These are phyloP conservation scores for Eragrostis curvula DNA, from an alignment of 176 grass and related monocot species.

Conservation along the genomic window DNA sequence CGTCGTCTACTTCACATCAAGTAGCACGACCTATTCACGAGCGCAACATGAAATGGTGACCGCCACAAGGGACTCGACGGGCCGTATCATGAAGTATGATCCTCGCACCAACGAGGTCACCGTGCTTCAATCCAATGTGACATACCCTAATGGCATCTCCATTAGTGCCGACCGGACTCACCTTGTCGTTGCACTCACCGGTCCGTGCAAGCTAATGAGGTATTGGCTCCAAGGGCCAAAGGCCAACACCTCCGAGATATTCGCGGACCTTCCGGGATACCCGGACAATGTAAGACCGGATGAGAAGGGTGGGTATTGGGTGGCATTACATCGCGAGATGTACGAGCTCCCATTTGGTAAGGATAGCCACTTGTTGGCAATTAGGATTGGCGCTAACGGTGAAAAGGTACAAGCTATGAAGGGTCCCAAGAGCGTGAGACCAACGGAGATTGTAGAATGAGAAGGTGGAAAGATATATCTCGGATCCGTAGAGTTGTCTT, in stretches of 20 bases:
- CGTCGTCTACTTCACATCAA: conserved; percentile 40
- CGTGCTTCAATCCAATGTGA: background rate
- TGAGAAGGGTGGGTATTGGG: conserved; percentile 28
- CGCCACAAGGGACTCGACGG: background rate
- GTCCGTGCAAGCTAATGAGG: background rate
- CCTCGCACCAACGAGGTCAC: background rate
- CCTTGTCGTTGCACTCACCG: background rate
- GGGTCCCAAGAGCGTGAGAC: background rate
- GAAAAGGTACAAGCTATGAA: background rate
- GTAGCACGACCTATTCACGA: conserved; percentile 17
- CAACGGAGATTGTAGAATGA: background rate
- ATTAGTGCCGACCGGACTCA: conserved; percentile 18
- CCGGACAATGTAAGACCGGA: too few relatives aligned
- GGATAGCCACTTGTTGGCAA: too few relatives aligned
- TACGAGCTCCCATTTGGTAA: too few relatives aligned
- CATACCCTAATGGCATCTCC: conserved; percentile 9
- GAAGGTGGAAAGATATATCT: background rate
- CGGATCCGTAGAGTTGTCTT: background rate
- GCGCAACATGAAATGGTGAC: background rate
- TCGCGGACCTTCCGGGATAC: conserved; percentile 22
- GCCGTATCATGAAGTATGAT: background rate
- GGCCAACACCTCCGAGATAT: background rate
- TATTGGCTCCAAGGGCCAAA: conserved; percentile 33
- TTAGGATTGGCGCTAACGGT: background rate
- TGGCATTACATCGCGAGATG: conserved; percentile 26